phyloP scores from a whole-genome alignment of 139 green algal species.

The Tetradesmus obliquus region DNA sequence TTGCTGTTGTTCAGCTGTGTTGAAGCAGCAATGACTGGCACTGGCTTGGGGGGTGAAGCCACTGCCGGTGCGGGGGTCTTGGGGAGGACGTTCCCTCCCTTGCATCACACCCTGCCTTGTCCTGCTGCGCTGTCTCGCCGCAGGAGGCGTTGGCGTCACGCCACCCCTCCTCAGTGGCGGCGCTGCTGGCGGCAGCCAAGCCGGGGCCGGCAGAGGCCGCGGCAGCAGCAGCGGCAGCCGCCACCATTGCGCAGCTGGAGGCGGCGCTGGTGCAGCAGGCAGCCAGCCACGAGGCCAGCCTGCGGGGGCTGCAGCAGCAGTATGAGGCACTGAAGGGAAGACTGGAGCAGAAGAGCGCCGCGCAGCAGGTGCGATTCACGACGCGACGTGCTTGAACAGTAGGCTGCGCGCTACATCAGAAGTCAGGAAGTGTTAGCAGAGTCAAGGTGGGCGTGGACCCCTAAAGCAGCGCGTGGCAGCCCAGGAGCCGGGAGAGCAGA shows the following conservation, averaged over 20 bases:
- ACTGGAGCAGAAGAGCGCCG: slow-evolving; percentile 31
- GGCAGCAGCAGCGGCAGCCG: slow-evolving; percentile 52
- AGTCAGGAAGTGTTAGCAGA: background rate
- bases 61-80: too few species aligned
- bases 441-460: too few species aligned
- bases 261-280: slow-evolving; percentile 53
- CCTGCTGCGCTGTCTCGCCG: too few species aligned
- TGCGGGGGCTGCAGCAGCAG: slow-evolving; percentile 59
- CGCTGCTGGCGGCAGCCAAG: slow-evolving; percentile 60
- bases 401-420: too few species aligned
- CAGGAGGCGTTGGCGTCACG: slow-evolving; percentile 45
- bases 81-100: too few species aligned
- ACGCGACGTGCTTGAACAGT: background rate
- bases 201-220: slow-evolving; percentile 51
- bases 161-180: slow-evolving; percentile 63
- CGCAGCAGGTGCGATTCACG: background rate
- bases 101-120: background rate
- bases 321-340: slow-evolving; percentile 54
- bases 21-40: too few species aligned
- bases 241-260: slow-evolving; percentile 51
- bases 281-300: slow-evolving; percentile 63
- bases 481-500: too few species aligned
- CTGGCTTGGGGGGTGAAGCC: too few species aligned
- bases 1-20: too few species aligned
- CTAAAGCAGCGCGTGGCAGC: too few species aligned